Percentiles rank a stretch among this genome's conserved stretches.
phyloP scores from a whole-genome alignment of 1,284 basidiomycete species.

The Cerioporus squamosus region DNA sequence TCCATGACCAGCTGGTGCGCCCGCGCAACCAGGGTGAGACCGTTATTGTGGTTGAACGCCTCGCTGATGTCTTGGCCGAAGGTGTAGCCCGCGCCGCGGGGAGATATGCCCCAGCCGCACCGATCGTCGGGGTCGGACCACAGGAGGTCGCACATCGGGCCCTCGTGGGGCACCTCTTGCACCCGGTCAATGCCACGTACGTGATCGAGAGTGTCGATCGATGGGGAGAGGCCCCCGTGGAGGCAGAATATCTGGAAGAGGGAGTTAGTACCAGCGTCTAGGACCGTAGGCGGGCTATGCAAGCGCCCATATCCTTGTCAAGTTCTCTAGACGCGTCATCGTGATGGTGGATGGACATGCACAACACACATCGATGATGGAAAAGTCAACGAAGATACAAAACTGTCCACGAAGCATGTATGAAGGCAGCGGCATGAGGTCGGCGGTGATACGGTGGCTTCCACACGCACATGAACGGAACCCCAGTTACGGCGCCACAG shows the following conservation, averaged over 20 bases:
- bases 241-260: constrained; percentile 91
- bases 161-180: constrained; percentile 99
- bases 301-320: constrained; percentile 3
- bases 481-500: no score
- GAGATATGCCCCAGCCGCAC: constrained; percentile 99
- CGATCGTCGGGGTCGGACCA: constrained; percentile 99
- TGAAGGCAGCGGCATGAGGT: no score
- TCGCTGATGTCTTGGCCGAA: constrained; percentile 99
- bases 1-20: constrained; percentile 99
- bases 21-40: constrained; percentile 93
- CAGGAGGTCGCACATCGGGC: constrained; percentile 98
- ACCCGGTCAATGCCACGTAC: constrained; percentile 98
- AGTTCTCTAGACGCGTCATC: neutral
- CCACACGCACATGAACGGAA: no score
- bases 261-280: constrained; percentile 6
- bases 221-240: constrained; percentile 97
- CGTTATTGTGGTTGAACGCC: constrained; percentile 99
- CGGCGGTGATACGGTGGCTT: no score
- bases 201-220: constrained; percentile 99
- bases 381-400: neutral
- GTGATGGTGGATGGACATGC: neutral
- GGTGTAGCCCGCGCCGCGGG: constrained; percentile 98
- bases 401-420: neutral
- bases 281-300: neutral
- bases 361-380: neutral